phyloP scores from a whole-genome alignment of 2,329 filamentous ascomycete genomes.

The Fusarium sp. region DNA sequence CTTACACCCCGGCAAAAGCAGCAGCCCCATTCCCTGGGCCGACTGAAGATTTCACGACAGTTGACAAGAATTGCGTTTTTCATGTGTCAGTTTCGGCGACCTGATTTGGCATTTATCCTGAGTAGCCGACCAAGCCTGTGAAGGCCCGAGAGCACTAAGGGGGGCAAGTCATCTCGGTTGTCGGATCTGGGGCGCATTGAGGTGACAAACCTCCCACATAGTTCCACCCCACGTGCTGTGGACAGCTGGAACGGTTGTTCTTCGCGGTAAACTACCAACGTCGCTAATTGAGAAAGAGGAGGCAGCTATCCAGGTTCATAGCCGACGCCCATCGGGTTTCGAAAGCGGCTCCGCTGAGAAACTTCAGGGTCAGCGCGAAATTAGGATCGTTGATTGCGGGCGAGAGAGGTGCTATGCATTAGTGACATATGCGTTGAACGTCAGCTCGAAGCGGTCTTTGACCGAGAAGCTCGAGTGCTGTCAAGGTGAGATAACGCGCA shows the following conservation, averaged over 20 bases:
- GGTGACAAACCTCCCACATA: slow-evolving; percentile 24
- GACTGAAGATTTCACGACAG: slow-evolving; percentile 17
- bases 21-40: slow-evolving; percentile 6
- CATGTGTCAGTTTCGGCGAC: slow-evolving; percentile 39
- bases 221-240: slow-evolving; percentile 43
- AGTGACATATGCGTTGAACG: background rate
- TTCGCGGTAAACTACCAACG: background rate
- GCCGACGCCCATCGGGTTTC: background rate
- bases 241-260: slow-evolving; percentile 27
- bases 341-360: slow-evolving; percentile 6
- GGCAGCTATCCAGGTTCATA: slow-evolving; percentile 32
- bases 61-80: slow-evolving; percentile 34
- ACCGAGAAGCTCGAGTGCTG: background rate
- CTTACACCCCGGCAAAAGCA: slow-evolving; percentile 2
- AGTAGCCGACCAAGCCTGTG: slow-evolving; percentile 34
- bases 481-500: too few species aligned
- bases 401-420: background rate
- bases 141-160: slow-evolving; percentile 40
- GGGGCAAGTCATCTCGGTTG: slow-evolving; percentile 43
- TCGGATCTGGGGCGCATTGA: slow-evolving; percentile 22
- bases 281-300: slow-evolving; percentile 10
- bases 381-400: slow-evolving; percentile 5
- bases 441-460: slow-evolving; percentile 1
- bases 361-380: background rate
- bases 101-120: slow-evolving; percentile 23